phyloP scores from a whole-genome alignment of 768 basidiomycete species.

The Gloeopeniophorella convolvens region DNA sequence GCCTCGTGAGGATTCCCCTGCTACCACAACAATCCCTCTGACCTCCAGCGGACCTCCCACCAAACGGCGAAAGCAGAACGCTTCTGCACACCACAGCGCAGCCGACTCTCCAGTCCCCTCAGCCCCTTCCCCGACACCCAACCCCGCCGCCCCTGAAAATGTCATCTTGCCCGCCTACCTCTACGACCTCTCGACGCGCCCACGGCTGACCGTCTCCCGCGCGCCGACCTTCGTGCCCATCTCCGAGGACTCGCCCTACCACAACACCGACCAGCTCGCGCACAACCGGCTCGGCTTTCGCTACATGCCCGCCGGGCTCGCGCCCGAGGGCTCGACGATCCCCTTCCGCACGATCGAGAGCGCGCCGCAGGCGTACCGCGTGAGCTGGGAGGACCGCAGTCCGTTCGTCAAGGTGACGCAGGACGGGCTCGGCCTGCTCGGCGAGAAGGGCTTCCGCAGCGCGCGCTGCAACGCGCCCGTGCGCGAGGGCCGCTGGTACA shows the following conservation, averaged over 20 bases:
- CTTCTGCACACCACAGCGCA: slow-evolving; percentile 20
- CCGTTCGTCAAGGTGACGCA: slow-evolving; percentile 71
- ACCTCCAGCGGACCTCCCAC: slow-evolving; percentile 9
- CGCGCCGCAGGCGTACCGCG: slow-evolving; percentile 58
- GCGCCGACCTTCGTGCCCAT: slow-evolving; percentile 62
- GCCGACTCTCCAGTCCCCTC: slow-evolving; percentile 32
- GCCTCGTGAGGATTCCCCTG: slow-evolving; percentile 27
- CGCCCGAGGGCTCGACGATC: slow-evolving; percentile 45
- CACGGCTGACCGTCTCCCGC: slow-evolving; percentile 67
- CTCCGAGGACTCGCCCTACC: slow-evolving; percentile 49
- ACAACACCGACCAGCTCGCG: slow-evolving; percentile 63
- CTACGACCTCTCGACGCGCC: slow-evolving; percentile 60
- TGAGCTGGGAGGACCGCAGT: slow-evolving; percentile 90
- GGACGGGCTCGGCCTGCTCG: slow-evolving; percentile 68
- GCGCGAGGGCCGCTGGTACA: slow-evolving; percentile 87
- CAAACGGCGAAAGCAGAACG: slow-evolving; percentile 21
- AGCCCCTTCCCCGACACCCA: slow-evolving; percentile 22
- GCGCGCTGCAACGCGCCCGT: slow-evolving; percentile 87
- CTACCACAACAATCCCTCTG: slow-evolving; percentile 6
- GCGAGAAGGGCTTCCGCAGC: slow-evolving; percentile 87
- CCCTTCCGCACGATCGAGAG: slow-evolving; percentile 80
- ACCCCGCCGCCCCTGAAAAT: slow-evolving; percentile 34
- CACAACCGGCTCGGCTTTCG: slow-evolving; percentile 75
- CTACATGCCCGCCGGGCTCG: slow-evolving; percentile 74
- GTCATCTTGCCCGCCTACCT: slow-evolving; percentile 54